Percentiles rank a stretch among this genome's conserved stretches.
phyloP scores from a whole-genome alignment of 768 basidiomycete genomes.

The Termitomyces sp. region DNA sequence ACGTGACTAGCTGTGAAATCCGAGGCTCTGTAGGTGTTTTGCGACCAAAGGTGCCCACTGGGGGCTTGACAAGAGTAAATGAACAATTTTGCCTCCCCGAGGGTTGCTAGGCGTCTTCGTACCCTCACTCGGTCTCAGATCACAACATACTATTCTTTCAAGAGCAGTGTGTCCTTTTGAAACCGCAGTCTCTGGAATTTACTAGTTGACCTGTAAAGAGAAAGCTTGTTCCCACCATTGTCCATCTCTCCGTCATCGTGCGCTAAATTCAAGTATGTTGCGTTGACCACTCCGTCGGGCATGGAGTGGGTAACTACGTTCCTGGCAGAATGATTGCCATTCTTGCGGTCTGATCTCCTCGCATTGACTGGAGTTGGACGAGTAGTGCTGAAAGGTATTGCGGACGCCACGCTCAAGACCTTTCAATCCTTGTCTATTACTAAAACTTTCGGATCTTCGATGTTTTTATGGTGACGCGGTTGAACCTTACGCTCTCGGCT shows the following conservation, averaged over 20 bases:
- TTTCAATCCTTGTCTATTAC: not conserved
- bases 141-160: not conserved
- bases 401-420: not conserved
- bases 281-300: not conserved
- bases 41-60: too few relatives aligned
- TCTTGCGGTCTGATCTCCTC: not conserved
- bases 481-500: not conserved
- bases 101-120: not conserved
- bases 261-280: too few relatives aligned
- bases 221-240: not conserved
- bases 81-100: not conserved
- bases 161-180: not conserved
- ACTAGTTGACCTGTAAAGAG: not conserved
- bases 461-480: not conserved
- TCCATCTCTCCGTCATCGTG: too few relatives aligned
- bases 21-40: not conserved
- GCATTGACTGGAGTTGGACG: not conserved
- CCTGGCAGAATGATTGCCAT: not conserved
- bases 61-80: not conserved
- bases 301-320: not conserved
- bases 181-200: not conserved
- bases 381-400: not conserved
- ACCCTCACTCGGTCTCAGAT: not conserved
- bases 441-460: not conserved
- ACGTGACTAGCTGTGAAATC: not conserved